A percentile compares a stretch with the other conserved stretches of the same genome.
Evolutionary conservation across 345 rosid genomes (phyloP).

Genomic region (Gynandropsis gynandra): DNA sequence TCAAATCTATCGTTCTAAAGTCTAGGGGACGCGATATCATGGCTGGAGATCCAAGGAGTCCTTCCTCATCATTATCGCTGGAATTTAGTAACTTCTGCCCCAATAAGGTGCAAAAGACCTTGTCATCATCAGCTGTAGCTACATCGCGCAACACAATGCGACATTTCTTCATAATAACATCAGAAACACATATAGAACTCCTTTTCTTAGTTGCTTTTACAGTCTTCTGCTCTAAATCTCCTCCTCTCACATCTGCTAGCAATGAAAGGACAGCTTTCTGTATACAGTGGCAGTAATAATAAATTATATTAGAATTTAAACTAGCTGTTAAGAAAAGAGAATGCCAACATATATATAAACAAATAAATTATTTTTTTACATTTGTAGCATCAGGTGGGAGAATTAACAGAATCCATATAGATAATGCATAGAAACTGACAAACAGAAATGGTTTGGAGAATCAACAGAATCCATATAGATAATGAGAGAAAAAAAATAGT

Average conservation of each 20-base stretch:
- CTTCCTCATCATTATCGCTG: conserved; percentile 83
- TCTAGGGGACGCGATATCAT: conserved; percentile 94
- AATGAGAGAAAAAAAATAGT: conserved; percentile 21
- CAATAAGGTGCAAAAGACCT: conserved; percentile 78
- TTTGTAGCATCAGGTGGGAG: conserved; percentile 14
- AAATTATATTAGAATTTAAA: conserved; percentile 12
- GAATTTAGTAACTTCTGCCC: conserved; percentile 67
- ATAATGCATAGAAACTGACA: conserved; percentile 10
- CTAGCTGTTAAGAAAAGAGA: conserved; percentile 6
- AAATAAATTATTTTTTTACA: too few species aligned
- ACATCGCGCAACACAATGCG: conserved; percentile 71
- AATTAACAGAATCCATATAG: conserved; percentile 5
- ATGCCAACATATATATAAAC: not conserved
- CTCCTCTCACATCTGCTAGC: conserved; percentile 54
- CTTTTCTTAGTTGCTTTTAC: conserved; percentile 51
- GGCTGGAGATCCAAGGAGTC: conserved; percentile 94
- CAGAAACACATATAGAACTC: conserved; percentile 48
- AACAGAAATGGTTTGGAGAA: conserved; percentile 15
- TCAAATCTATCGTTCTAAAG: conserved; percentile 91
- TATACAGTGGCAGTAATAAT: conserved; percentile 28
- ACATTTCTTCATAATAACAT: conserved; percentile 80
- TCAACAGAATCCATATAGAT: conserved; percentile 16
- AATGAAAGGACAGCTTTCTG: conserved; percentile 99
- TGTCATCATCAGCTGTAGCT: conserved; percentile 79
- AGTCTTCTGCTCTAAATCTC: conserved; percentile 39